Evolutionary conservation across 768 basidiomycete species (phyloP).

Genomic region (Kwoniella bestiolae): DNA sequence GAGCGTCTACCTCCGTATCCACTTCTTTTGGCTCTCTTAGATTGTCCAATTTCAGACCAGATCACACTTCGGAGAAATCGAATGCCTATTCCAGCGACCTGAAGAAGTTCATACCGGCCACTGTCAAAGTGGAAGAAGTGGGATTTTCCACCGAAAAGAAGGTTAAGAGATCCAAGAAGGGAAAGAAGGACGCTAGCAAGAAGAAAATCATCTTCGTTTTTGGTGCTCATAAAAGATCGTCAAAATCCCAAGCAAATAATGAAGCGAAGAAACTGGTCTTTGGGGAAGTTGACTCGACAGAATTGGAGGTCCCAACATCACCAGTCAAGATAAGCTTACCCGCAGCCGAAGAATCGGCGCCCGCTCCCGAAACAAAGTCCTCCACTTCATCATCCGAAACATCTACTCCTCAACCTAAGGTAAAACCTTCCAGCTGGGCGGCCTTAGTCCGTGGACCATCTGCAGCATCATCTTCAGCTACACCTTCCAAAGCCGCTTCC

Average conservation of each 20-base stretch:
- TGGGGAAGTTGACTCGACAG: conserved; percentile 11
- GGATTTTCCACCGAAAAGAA: conserved; percentile 1
- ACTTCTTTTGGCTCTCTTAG: conserved; percentile 9
- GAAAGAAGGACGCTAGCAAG: conserved; percentile 22
- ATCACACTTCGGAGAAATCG: not conserved
- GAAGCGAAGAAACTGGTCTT: conserved; percentile 4
- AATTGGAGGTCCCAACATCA: not conserved
- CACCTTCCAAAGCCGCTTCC: conserved; percentile 33
- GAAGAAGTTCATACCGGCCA: not conserved
- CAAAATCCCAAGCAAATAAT: not conserved
- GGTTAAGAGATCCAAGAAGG: conserved; percentile 22
- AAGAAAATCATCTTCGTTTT: conserved; percentile 22
- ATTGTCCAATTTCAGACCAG: conserved; percentile 12
- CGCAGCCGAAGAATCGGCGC: not conserved
- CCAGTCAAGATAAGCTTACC: not conserved
- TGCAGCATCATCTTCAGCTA: conserved; percentile 31
- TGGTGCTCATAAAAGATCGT: conserved; percentile 6
- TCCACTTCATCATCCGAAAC: conserved; percentile 17
- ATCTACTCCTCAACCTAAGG: conserved; percentile 19
- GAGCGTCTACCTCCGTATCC: not conserved
- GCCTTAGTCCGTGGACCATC: conserved; percentile 34
- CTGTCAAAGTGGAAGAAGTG: conserved; percentile 12
- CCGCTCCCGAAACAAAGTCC: not conserved
- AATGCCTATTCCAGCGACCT: conserved; percentile 24
- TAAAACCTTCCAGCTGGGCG: conserved; percentile 49